phyloP scores from a whole-genome alignment of 768 basidiomycete genomes.

The Paxillus involutus region DNA sequence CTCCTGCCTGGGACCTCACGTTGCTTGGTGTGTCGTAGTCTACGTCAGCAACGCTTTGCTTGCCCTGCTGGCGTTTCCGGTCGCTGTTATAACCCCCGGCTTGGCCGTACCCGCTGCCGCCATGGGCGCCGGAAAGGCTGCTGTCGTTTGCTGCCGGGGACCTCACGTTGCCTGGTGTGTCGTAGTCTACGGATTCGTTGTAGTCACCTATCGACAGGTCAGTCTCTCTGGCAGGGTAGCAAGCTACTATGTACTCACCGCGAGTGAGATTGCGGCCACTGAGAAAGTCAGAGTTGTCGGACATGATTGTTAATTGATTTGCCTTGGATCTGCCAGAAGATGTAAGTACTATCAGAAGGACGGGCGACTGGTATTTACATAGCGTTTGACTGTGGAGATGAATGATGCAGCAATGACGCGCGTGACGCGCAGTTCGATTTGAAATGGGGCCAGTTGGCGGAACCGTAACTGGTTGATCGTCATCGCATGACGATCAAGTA shows the following conservation, averaged over 20 bases:
- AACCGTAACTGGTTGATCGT: too few species aligned
- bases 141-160: not conserved
- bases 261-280: not conserved
- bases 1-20: not conserved
- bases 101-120: conserved; percentile 3
- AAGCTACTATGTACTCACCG: not conserved
- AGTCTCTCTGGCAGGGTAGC: too few species aligned
- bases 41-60: not conserved
- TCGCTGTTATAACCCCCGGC: not conserved
- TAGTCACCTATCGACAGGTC: conserved; percentile 1
- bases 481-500: too few species aligned
- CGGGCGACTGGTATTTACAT: not conserved
- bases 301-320: not conserved
- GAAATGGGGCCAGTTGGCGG: too few species aligned
- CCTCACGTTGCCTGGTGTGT: not conserved
- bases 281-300: not conserved
- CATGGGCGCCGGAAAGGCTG: not conserved
- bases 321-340: too few species aligned
- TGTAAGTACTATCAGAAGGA: too few species aligned
- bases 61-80: not conserved
- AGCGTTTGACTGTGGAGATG: not conserved
- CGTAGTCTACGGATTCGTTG: conserved; percentile 2
- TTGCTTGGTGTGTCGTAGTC: not conserved
- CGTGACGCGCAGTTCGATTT: too few species aligned
- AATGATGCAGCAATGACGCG: not conserved